Evolutionary conservation across 2,329 filamentous ascomycete species (phyloP).

Genomic region (Daldinia eschscholtzii): DNA sequence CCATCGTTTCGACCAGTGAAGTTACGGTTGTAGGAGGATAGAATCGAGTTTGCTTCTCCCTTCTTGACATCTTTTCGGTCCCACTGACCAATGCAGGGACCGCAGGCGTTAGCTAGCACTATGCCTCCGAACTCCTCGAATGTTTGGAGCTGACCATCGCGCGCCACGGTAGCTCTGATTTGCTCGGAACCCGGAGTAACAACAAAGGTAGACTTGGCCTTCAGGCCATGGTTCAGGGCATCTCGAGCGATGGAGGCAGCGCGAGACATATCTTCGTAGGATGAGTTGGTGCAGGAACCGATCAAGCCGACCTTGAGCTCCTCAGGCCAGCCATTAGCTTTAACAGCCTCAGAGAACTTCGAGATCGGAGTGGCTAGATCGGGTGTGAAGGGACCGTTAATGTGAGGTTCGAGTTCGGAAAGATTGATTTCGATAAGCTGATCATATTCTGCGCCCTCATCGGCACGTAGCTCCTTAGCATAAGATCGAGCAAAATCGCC

Average conservation of each 20-base stretch:
- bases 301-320: constrained; percentile 97
- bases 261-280: constrained; percentile 90
- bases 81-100: constrained; percentile 95
- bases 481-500: constrained; percentile 90
- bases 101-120: constrained; percentile 95
- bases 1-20: constrained; percentile 98
- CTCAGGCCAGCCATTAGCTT: constrained; percentile 95
- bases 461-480: constrained; percentile 85
- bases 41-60: constrained; percentile 94
- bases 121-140: constrained; percentile 97
- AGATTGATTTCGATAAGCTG: constrained; percentile 97
- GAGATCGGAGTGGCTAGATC: constrained; percentile 98
- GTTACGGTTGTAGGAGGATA: constrained; percentile 99
- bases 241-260: constrained; percentile 92
- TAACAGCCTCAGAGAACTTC: constrained; percentile 94
- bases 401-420: constrained; percentile 92
- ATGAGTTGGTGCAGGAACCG: constrained; percentile 96
- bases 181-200: constrained; percentile 98
- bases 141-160: constrained; percentile 91
- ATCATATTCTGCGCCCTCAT: constrained; percentile 94
- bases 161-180: constrained; percentile 91
- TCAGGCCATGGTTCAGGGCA: constrained; percentile 90
- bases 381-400: constrained; percentile 99
- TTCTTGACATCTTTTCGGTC: constrained; percentile 94
- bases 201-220: constrained; percentile 93